Base-by-base conservation (phyloP, 345 rosid genomes). In the Sonneratia alba region DNA sequence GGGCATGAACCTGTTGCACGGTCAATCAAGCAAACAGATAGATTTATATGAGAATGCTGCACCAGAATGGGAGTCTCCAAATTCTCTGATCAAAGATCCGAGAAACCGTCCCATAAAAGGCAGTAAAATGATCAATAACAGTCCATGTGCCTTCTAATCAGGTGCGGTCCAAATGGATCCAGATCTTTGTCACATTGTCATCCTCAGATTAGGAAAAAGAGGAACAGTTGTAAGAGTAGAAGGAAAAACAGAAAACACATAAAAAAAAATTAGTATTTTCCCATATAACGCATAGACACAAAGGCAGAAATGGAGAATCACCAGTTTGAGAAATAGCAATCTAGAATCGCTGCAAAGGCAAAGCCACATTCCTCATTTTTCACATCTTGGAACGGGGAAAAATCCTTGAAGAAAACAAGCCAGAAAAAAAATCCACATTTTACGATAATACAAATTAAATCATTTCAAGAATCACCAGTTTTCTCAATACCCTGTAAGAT, bases 1-100 rank as follows among this genome's bases (percentile, higher is more conserved):
- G 84, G n/a, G 85, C 79, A 78, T 79, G 83, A 79, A 78, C 90
- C 94, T 89, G 88, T 78, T 69, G 75, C 75, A 68, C 71, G 77
- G 77, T 55, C 71, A 75, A 68, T 12, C 49, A 22, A 22, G 49
- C 70, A 45, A 68, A 42, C 21, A n/a, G 4, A 45, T 67, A 67
- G 55, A 2, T 32, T n/a, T 68, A 53, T 0, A 19, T n/a, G 63
- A n/a, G 63, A n/a, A 22, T 22, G 63, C 21, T 57, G 34, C 34
- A 12, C 27, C 18, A 13, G 32, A 47, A 13, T 27, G 66, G 19
- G 6, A 1, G 19, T 6, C 63, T n/a, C 0, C 63, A 19, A 57
- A 53, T 53, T 19, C 59, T 53, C 59, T 3, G 22, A 1, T 53
- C 22, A 7, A 19, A 53, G 59, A 53, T 53, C 15, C 59, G 4